phyloP scores from a whole-genome alignment of 139 green algal genomes.

The Chlorella sp. region DNA sequence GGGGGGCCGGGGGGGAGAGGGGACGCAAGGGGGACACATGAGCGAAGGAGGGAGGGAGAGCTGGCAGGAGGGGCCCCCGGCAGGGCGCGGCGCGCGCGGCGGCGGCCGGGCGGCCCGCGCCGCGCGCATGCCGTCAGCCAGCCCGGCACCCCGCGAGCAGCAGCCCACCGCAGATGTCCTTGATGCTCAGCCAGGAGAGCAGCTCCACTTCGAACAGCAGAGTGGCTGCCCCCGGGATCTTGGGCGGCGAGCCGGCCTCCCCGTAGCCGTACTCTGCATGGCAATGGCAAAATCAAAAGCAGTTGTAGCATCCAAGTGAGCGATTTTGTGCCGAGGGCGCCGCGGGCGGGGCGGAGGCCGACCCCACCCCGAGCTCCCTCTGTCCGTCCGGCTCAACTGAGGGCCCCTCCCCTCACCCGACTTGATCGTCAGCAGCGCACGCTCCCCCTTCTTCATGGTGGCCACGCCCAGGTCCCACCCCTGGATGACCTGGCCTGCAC shows the following conservation, averaged over 20 bases:
- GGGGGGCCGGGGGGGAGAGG: too few relatives aligned
- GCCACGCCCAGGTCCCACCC: slow-evolving; percentile 92
- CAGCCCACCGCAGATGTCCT: slow-evolving; percentile 67
- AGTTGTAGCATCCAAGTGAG: neutral
- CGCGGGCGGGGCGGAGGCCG: neutral
- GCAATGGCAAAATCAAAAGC: too few relatives aligned
- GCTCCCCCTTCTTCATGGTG: slow-evolving; percentile 93
- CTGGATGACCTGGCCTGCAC: slow-evolving; percentile 88
- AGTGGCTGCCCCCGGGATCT: slow-evolving; percentile 87
- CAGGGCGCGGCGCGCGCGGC: too few relatives aligned
- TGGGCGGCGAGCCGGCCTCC: slow-evolving; percentile 75
- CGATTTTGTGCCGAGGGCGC: too few relatives aligned
- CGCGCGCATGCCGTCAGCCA: too few relatives aligned
- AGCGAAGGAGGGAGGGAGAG: too few relatives aligned
- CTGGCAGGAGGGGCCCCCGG: too few relatives aligned
- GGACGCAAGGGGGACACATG: too few relatives aligned
- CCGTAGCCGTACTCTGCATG: slow-evolving; percentile 97
- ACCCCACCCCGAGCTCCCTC: neutral
- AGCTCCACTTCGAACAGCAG: slow-evolving; percentile 94
- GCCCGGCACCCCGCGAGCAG: too few relatives aligned
- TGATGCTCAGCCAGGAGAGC: slow-evolving; percentile 82
- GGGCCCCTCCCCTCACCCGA: too few relatives aligned
- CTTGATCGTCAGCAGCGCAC: too few relatives aligned
- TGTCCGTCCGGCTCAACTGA: neutral
- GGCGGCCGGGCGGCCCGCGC: too few relatives aligned